Percentiles rank a stretch among this genome's conserved stretches.
phyloP scores from a whole-genome alignment of 1,139 yeast species.

The Scheffersomyces illinoinensis region DNA sequence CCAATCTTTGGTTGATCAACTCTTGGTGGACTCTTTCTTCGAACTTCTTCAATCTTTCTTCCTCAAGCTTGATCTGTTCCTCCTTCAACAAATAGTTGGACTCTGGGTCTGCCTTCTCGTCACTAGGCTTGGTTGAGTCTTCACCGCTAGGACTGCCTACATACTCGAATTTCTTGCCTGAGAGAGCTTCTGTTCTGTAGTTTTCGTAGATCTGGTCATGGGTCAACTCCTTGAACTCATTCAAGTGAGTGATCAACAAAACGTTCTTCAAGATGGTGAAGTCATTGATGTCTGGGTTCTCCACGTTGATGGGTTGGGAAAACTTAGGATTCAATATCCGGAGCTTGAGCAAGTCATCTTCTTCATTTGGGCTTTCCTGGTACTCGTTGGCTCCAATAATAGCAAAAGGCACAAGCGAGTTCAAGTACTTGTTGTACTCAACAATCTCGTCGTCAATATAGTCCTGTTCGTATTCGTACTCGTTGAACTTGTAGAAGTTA shows the following conservation, averaged over 20 bases:
- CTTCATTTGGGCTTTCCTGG: conserved; percentile 32
- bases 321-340: conserved; percentile 38
- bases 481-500: conserved; percentile 48
- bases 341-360: conserved; percentile 37
- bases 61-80: conserved; percentile 78
- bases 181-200: conserved; percentile 68
- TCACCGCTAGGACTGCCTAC: conserved; percentile 21
- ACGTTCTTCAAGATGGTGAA: conserved; percentile 67
- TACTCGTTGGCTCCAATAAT: conserved; percentile 47
- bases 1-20: conserved; percentile 78
- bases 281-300: conserved; percentile 60
- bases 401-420: conserved; percentile 43
- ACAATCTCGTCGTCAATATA: conserved; percentile 51
- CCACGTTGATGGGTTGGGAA: conserved; percentile 46
- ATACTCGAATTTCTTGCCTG: conserved; percentile 49
- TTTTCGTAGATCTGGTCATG: conserved; percentile 68
- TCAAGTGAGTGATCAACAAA: conserved; percentile 72
- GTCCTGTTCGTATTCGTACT: conserved; percentile 49
- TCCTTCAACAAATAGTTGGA: conserved; percentile 63
- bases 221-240: conserved; percentile 71
- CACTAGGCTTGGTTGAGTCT: conserved; percentile 4
- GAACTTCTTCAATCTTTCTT: conserved; percentile 74
- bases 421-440: conserved; percentile 48
- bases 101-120: conserved; percentile 37
- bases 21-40: conserved; percentile 91